Conservation (phyloP, 2,329 filamentous ascomycete genomes). For the Aspergillus sp. region DNA sequence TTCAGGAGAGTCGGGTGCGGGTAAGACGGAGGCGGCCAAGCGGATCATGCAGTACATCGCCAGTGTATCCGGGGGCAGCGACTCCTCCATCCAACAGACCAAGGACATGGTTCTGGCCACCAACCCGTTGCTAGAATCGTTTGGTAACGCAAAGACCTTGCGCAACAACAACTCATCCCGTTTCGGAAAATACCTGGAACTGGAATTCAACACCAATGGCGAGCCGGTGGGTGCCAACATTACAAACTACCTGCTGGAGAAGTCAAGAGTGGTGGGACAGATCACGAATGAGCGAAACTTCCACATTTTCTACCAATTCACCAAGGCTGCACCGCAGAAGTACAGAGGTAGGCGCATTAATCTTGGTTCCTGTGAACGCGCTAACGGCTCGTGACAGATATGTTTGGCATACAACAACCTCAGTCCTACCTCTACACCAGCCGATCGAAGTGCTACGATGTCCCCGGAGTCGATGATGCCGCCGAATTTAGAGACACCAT, state of each 20-base stretch:
- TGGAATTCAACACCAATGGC: slow-evolving; percentile 88
- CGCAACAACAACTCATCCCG: slow-evolving; percentile 98
- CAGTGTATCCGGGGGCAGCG: slow-evolving; percentile 82
- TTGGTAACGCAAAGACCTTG: slow-evolving; percentile 96
- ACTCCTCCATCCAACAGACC: slow-evolving; percentile 89
- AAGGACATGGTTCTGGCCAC: slow-evolving; percentile 99
- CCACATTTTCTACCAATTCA: slow-evolving; percentile 99
- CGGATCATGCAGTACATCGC: slow-evolving; percentile 99
- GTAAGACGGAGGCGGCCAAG: slow-evolving; percentile 98
- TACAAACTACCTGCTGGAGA: slow-evolving; percentile 96
- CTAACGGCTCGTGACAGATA: slow-evolving; percentile 51
- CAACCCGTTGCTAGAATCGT: slow-evolving; percentile 94
- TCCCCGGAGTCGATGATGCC: slow-evolving; percentile 88
- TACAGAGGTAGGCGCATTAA: slow-evolving; percentile 61
- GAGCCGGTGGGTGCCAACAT: slow-evolving; percentile 96
- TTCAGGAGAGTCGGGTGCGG: slow-evolving; percentile 94
- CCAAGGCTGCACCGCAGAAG: slow-evolving; percentile 84
- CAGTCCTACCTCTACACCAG: slow-evolving; percentile 94
- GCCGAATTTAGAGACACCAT: slow-evolving; percentile 88
- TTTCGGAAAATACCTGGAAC: slow-evolving; percentile 97
- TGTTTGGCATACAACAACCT: slow-evolving; percentile 87
- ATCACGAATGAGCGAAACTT: slow-evolving; percentile 96
- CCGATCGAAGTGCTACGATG: slow-evolving; percentile 89
- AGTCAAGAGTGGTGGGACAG: slow-evolving; percentile 91
- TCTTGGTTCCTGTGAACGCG: not conserved